Conservation (phyloP, 1,139 yeast genomes). For the Debaryomyces nepalensis region DNA sequence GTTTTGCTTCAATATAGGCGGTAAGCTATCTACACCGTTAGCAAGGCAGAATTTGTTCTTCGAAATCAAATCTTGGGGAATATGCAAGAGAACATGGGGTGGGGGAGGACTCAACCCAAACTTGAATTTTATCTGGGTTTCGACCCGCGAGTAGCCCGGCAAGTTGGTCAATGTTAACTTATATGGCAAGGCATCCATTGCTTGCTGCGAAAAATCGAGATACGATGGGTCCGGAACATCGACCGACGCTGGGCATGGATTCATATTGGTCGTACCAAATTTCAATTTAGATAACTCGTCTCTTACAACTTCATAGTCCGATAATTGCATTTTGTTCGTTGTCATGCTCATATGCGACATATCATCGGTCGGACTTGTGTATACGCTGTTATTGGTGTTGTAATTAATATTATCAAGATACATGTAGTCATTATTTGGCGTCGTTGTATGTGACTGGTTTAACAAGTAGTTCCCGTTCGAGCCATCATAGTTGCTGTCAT, state of each 20-base stretch:
- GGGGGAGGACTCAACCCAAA: constrained; percentile 75
- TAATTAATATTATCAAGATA: constrained; percentile 24
- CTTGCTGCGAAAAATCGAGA: constrained; percentile 42
- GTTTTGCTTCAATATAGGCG: constrained; percentile 52
- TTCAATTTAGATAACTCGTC: constrained; percentile 57
- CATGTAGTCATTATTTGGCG: constrained; percentile 28
- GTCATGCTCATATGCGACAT: constrained; percentile 8
- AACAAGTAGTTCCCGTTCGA: constrained; percentile 2
- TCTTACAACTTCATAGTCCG: constrained; percentile 53
- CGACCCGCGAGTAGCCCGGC: constrained; percentile 86
- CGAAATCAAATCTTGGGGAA: constrained; percentile 86
- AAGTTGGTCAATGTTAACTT: constrained; percentile 61
- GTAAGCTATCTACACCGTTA: constrained; percentile 47
- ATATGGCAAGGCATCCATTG: constrained; percentile 58
- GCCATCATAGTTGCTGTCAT: constrained; percentile 4
- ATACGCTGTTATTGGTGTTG: constrained; percentile 7
- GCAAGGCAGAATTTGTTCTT: constrained; percentile 78
- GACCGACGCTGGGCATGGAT: constrained; percentile 41
- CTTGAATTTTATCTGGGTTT: constrained; percentile 86
- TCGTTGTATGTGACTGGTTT: constrained; percentile 11
- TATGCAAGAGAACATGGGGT: constrained; percentile 66
- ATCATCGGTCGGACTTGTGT: constrained; percentile 6
- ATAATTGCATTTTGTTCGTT: constrained; percentile 22
- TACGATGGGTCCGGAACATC: constrained; percentile 38
- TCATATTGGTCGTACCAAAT: constrained; percentile 55